Base-by-base conservation (phyloP, 345 rosid genomes). In the Boechera divaricarpa region DNA sequence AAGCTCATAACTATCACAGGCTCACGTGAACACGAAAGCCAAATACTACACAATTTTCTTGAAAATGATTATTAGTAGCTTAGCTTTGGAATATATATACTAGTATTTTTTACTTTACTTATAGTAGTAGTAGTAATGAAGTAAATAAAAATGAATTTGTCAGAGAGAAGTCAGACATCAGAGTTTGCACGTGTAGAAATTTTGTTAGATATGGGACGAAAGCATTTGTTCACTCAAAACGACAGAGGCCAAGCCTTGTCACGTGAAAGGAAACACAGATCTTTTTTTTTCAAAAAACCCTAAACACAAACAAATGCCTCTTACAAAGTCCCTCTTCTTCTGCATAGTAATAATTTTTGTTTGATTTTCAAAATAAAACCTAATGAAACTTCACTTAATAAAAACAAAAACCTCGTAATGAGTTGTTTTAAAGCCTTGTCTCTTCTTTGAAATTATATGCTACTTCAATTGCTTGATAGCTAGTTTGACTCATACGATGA, bases 181-280 rank as follows among this genome's bases (percentile, higher is more conserved):
- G 65, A 69, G 75, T 54, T 77, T 65, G 60, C 81, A 77, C 81
- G 81, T 77, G 81, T 77, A 36, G 10, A 64, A 47, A 28, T 28
- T 70, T 70, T 38, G 80, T 55, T 77, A 63, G 67, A 77, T 63
- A 55, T 70, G 71, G 71, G 71, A 70, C 67, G 21, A 63, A 45
- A 63, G 65, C 80, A 1, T 71, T 64, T 64, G 76, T 77, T 77
- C 76, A 77, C 63, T 70, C 80, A 77, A 70, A 54, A 77, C 60
- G 32, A 77, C 75, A 77, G 63, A 53, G 41, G 7, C 65, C n/a
- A 55, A 36, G 72, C 71, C 61, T 71, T 77, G 80, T 77, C 81
- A 77, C 76, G 81, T 77, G 81, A 71, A 77, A 77, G 72, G 81
- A 71, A 63, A 77, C 81, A 70, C 58, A n/a, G 7, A 0, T 69